Evolutionary conservation across 176 grass and related monocot genomes (phyloP), one percentile per base, ranked within the genome.

Genomic region (Elymus sibiricus): DNA sequence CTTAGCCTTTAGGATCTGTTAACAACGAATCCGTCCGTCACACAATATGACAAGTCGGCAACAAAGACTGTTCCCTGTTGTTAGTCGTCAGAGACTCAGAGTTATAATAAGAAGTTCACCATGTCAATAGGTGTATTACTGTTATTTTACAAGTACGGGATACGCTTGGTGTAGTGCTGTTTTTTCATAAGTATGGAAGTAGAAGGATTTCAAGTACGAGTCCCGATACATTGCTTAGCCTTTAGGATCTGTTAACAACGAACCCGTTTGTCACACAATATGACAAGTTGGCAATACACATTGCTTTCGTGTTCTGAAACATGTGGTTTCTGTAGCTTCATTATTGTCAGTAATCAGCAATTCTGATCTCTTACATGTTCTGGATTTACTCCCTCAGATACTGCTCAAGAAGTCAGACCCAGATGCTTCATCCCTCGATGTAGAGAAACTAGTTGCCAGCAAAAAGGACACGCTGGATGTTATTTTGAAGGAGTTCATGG

Each of bases 341-440:
- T 87, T 87, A 76, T 62, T 35, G 35, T 68, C 17, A 16, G 19
- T 40, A 80, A 49, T 79, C 53, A 13, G 16, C 34, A 82, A 58
- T 80, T 34, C 11, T 15, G 43, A 75, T 26, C 10, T 1, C 80
- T 47, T 79, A 51, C 4, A 19, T 74, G 2, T 79, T 79, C 24
- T 42, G 24, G 22, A 21, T 32, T 58, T 56, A 61, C 42, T 74
- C 40, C 53, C 78, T 84, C 92, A 99, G 97, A 96, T 99, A 91
- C 85, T 93, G 39, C 79, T 93, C 21, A 95, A 89, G 82, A 99
- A 99, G 32, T 86, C 90, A 12, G 84, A 97, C 56, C 90, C 93
- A 11, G 88, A 91, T 77, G 88, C 88, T n/a, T 92, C 94, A 69
- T 96, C 89, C 34, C 88, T 96, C 1, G 94, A 99, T 13, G 85